phyloP scores from a whole-genome alignment of 2,329 filamentous ascomycete species.

The Neonectria ditissima region DNA sequence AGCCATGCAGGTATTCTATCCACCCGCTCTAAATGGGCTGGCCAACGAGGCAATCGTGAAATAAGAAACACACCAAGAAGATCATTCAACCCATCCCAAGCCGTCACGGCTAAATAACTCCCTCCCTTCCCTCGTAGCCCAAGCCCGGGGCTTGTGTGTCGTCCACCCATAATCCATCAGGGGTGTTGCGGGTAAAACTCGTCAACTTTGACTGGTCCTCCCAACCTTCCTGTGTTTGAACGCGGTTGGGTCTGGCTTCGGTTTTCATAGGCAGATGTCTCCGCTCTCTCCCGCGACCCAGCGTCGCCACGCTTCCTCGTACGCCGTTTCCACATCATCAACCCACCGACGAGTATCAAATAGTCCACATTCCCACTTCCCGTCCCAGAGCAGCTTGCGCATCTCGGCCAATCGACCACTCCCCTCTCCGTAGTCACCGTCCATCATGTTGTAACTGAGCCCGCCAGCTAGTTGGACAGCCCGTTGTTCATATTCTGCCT shows the following conservation, averaged over 20 bases:
- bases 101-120: constrained; percentile 8
- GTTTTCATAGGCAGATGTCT: constrained; percentile 81
- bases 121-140: background rate
- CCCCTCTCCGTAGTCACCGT: constrained; percentile 63
- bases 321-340: constrained; percentile 86
- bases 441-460: constrained; percentile 67
- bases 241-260: background rate
- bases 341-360: constrained; percentile 97
- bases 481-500: constrained; percentile 85
- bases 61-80: constrained; percentile 10
- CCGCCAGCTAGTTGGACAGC: constrained; percentile 76
- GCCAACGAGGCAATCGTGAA: constrained; percentile 6
- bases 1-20: constrained; percentile 19
- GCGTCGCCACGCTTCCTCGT: constrained; percentile 86
- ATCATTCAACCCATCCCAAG: constrained; percentile 5
- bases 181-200: background rate
- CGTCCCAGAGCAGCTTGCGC: constrained; percentile 83
- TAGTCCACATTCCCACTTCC: constrained; percentile 85
- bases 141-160: background rate
- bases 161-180: background rate
- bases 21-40: constrained; percentile 15
- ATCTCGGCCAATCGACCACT: constrained; percentile 81
- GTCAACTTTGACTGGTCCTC: background rate
- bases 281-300: constrained; percentile 91
- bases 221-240: background rate